Evolutionary conservation across 2,329 filamentous ascomycete species (phyloP).

Genomic region (Lanzia echinophila): DNA sequence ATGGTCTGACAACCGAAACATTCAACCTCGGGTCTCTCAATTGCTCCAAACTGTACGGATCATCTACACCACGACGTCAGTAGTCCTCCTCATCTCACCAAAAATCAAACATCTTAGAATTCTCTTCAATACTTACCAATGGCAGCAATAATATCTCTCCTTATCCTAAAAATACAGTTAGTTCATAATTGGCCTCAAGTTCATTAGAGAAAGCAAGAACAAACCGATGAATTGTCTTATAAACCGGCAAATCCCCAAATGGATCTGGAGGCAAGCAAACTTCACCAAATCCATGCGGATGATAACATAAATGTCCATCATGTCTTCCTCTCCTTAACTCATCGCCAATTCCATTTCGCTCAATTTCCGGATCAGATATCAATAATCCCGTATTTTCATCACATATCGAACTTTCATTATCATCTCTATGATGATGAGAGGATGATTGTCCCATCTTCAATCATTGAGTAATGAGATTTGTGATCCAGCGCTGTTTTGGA

Average conservation of each 20-base stretch:
- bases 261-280: slow-evolving; percentile 24
- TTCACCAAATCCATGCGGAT: slow-evolving; percentile 21
- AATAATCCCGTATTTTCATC: background rate
- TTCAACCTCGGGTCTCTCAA: slow-evolving; percentile 77
- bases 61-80: slow-evolving; percentile 36
- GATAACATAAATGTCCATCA: slow-evolving; percentile 21
- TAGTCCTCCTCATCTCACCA: background rate
- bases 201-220: background rate
- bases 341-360: background rate
- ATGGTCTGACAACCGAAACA: slow-evolving; percentile 61
- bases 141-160: slow-evolving; percentile 55
- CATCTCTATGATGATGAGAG: background rate
- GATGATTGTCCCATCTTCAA: slow-evolving; percentile 4
- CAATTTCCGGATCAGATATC: background rate
- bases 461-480: background rate
- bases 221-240: slow-evolving; percentile 67
- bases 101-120: slow-evolving; percentile 16
- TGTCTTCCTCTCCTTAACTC: background rate
- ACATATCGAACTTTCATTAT: background rate
- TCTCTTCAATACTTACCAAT: slow-evolving; percentile 51
- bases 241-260: slow-evolving; percentile 53
- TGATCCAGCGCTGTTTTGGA: slow-evolving; percentile 7
- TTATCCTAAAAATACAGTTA: slow-evolving; percentile 36
- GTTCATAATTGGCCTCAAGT: background rate
- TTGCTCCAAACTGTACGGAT: slow-evolving; percentile 66